Conservation (phyloP, 345 rosid genomes). For the Eucalyptus cloeziana region DNA sequence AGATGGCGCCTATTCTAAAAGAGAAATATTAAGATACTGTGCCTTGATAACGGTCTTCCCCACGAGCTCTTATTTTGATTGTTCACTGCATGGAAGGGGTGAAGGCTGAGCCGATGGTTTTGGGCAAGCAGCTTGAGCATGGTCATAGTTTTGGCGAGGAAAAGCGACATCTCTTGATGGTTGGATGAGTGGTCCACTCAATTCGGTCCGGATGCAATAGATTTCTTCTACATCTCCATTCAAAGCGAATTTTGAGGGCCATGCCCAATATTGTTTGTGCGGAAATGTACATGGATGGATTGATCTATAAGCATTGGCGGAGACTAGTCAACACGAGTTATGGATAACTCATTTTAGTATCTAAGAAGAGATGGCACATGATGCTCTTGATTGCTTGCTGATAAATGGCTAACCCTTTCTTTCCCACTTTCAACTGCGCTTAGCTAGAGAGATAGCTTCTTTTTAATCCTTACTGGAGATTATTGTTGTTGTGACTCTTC, state of each 20-base stretch:
- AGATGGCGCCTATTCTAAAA: background rate
- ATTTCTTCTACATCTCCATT: background rate
- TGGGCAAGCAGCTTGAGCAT: background rate
- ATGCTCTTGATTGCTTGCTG: background rate
- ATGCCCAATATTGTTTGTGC: background rate
- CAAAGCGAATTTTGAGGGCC: background rate
- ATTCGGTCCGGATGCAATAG: background rate
- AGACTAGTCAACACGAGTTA: background rate
- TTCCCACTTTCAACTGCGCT: background rate
- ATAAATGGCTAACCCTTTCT: background rate
- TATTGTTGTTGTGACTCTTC: background rate
- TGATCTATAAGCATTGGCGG: background rate
- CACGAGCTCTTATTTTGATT: background rate
- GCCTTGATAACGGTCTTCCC: background rate
- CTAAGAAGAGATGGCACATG: background rate
- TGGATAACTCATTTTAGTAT: background rate
- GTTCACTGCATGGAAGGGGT: background rate
- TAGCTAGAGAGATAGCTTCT: background rate
- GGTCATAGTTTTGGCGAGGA: background rate
- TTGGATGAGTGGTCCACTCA: background rate
- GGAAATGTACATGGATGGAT: background rate
- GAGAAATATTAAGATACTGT: background rate
- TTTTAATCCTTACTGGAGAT: background rate
- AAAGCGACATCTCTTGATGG: background rate
- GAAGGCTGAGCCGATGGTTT: background rate